These are phyloP conservation scores for Actinomortierella wolfii DNA, from an alignment of 371 early-diverging fungal genomes.

Conservation along the genomic window DNA sequence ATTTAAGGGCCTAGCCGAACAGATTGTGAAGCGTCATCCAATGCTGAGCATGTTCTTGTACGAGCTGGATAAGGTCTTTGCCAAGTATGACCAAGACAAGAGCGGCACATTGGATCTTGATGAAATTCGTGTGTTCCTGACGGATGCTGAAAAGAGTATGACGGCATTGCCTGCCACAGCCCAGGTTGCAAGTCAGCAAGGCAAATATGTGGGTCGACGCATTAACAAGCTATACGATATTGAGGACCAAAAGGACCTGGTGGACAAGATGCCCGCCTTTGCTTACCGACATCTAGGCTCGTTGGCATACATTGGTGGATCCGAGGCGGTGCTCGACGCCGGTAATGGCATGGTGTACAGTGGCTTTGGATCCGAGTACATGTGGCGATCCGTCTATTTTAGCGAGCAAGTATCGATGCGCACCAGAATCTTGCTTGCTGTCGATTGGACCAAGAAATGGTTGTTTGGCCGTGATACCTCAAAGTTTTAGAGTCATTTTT, in stretches of 20 bases:
- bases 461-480: constrained; percentile 72
- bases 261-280: constrained; percentile 56
- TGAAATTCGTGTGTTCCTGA: constrained; percentile 61
- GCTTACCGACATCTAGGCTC: constrained; percentile 75
- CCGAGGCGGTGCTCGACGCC: constrained; percentile 68
- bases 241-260: constrained; percentile 20
- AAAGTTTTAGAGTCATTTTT: constrained; percentile 45
- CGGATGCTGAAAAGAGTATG: constrained; percentile 66
- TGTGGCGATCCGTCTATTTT: constrained; percentile 73
- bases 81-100: constrained; percentile 64
- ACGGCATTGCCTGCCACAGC: constrained; percentile 88
- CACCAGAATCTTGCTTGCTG: constrained; percentile 63
- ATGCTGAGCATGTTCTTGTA: constrained; percentile 59
- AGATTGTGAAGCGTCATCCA: constrained; percentile 54
- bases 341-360: constrained; percentile 62
- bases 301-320: constrained; percentile 83
- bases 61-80: constrained; percentile 55
- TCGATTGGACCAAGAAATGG: constrained; percentile 63
- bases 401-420: constrained; percentile 59
- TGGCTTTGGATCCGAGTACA: constrained; percentile 64
- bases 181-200: constrained; percentile 91
- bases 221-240: constrained; percentile 48
- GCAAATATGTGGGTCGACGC: constrained; percentile 65
- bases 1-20: constrained; percentile 48
- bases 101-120: constrained; percentile 63